phyloP scores from a whole-genome alignment of 495 filamentous ascomycete species.

The Bathelium albidoporum region DNA sequence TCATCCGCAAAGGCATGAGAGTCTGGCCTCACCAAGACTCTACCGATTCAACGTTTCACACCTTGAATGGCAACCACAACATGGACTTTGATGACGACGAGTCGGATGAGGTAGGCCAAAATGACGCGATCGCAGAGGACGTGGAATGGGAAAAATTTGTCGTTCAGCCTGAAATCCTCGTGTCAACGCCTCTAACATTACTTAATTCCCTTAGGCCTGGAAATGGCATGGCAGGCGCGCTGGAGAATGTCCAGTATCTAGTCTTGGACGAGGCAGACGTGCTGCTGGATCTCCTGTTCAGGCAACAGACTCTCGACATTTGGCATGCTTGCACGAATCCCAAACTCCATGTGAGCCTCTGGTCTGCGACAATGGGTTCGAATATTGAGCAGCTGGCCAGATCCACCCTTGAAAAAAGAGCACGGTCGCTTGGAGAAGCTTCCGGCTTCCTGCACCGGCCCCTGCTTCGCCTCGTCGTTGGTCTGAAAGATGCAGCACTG shows the following conservation, averaged over 20 bases:
- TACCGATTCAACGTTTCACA: background rate
- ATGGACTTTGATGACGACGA: slow-evolving; percentile 27
- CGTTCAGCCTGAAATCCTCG: slow-evolving; percentile 68
- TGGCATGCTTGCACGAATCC: slow-evolving; percentile 67
- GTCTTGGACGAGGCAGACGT: slow-evolving; percentile 94
- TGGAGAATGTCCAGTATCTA: slow-evolving; percentile 58
- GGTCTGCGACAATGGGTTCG: slow-evolving; percentile 95
- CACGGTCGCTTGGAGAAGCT: slow-evolving; percentile 15
- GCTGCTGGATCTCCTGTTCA: slow-evolving; percentile 80
- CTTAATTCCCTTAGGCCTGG: slow-evolving; percentile 56
- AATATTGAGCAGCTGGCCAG: slow-evolving; percentile 71
- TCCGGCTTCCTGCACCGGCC: slow-evolving; percentile 31
- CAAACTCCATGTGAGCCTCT: slow-evolving; percentile 62
- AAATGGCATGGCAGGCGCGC: slow-evolving; percentile 32
- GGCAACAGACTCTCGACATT: slow-evolving; percentile 77
- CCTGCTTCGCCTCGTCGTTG: slow-evolving; percentile 77
- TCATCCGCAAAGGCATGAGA: slow-evolving; percentile 77
- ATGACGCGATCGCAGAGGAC: slow-evolving; percentile 26
- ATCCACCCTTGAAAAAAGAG: slow-evolving; percentile 47
- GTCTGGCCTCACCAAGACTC: slow-evolving; percentile 33
- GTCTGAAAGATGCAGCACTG: slow-evolving; percentile 87
- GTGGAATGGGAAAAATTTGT: slow-evolving; percentile 8
- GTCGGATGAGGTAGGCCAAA: slow-evolving; percentile 23
- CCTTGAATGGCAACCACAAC: slow-evolving; percentile 1
- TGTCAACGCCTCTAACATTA: slow-evolving; percentile 75